Base-by-base conservation (phyloP, 2,329 filamentous ascomycete genomes). In the Orbilia oligospora region DNA sequence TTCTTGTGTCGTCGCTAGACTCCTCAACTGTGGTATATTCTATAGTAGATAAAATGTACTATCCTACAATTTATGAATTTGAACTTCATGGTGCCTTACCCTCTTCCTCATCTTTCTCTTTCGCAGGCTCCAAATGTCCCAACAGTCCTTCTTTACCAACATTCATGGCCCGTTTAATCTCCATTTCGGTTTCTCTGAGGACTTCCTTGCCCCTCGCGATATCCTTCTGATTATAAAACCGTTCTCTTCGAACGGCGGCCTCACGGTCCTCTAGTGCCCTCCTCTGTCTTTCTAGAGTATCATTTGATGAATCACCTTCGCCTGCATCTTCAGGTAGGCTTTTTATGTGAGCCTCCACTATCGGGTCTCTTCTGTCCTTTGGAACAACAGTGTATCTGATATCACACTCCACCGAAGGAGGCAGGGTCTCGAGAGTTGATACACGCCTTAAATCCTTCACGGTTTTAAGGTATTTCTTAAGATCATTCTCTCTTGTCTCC, bases 111-210 rank as follows among this genome's bases (percentile, higher is more conserved):
- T 70, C 38, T 24, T 64, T 68, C 16, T 61, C 71, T 92, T 82
- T 78, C 2, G 46, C 22, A 5, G 49, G 51, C 38, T 78, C 75
- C 14, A 78, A 33, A 83, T 93, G 90, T 24, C 87, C 88, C 82
- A 89, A 88, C 80, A 93, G 80, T 0, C 91, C 91, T 76, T 87
- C 88, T 84, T 91, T 92, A 0, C 88, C 88, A 12, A 93, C 87
- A 75, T 87, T 88, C 90, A 93, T 91, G 0, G 91, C 92, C 80
- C 87, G 86, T 82, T 92, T 88, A 70, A 93, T 84, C 82, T 92
- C 90, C 80, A 87, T 86, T 84, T 93, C 91, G 80, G 91, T 90
- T 72, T 92, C 90, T 41, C 89, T 85, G 64, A 93, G 81, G 53
- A 87, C 84, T 0, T 89, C 89, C 81, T 89, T 91, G 20, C 90